Percentiles rank a stretch among this genome's conserved stretches.
These are phyloP conservation scores for Podaxis sp. DNA, from an alignment of 768 basidiomycete genomes.

Conservation along the genomic window DNA sequence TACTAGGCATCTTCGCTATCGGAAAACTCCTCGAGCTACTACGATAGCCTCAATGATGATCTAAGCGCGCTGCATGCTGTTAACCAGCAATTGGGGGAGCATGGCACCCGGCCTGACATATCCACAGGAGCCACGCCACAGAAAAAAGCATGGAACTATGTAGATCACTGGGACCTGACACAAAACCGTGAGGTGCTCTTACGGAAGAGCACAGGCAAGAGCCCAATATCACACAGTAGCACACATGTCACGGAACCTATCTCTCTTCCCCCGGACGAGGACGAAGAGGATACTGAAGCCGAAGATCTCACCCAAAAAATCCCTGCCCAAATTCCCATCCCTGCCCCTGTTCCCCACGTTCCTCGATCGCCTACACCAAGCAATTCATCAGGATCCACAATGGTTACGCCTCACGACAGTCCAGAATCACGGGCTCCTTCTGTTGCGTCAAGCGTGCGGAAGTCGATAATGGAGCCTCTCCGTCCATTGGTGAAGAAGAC, in stretches of 20 bases:
- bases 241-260: neutral
- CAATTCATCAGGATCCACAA: constrained; percentile 1
- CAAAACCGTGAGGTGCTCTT: constrained; percentile 60
- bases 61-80: constrained; percentile 50
- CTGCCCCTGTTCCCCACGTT: neutral
- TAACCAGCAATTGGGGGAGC: constrained; percentile 48
- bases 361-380: constrained; percentile 11
- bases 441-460: neutral
- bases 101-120: constrained; percentile 60
- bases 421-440: constrained; percentile 4
- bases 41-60: constrained; percentile 22
- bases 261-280: neutral
- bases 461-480: neutral
- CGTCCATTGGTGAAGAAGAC: neutral
- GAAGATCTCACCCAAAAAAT: neutral
- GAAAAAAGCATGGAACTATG: constrained; percentile 70
- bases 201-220: constrained; percentile 25
- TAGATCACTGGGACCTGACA: constrained; percentile 72
- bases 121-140: constrained; percentile 75
- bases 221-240: constrained; percentile 12
- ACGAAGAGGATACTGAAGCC: neutral
- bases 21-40: constrained; percentile 4
- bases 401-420: constrained; percentile 3
- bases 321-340: neutral
- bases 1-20: constrained; percentile 40